A percentile compares a stretch with the other conserved stretches of the same genome.
Conservation (phyloP, 1,284 basidiomycete species). For the Pseudozyma tsukubaensis region DNA sequence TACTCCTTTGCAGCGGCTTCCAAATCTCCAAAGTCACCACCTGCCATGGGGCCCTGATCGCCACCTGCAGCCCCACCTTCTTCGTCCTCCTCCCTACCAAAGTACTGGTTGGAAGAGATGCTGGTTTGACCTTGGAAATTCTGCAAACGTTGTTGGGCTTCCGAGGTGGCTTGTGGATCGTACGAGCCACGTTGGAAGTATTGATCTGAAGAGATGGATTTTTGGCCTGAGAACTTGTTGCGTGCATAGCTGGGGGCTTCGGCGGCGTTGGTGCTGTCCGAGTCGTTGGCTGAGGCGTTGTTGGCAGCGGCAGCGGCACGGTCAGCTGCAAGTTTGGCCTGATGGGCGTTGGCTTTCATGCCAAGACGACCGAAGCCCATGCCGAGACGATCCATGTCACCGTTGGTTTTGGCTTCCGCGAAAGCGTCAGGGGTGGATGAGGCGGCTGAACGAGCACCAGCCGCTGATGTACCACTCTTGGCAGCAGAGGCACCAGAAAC, state of each 20-base stretch:
- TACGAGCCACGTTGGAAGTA: conserved; percentile 92
- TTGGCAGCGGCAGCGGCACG: conserved; percentile 48
- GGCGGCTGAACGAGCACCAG: conserved; percentile 27
- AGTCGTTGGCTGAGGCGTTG: conserved; percentile 26
- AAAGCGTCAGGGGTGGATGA: conserved; percentile 25
- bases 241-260: conserved; percentile 81
- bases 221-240: conserved; percentile 90
- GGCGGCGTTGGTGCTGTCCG: conserved; percentile 68
- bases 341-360: conserved; percentile 52
- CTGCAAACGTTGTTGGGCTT: conserved; percentile 84
- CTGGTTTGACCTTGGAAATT: conserved; percentile 91
- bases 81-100: conserved; percentile 87
- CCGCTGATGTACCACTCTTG: conserved; percentile 10
- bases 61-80: conserved; percentile 59
- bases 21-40: conserved; percentile 64
- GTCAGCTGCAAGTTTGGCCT: conserved; percentile 53
- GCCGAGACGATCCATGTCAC: conserved; percentile 77
- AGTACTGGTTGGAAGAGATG: conserved; percentile 82
- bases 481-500: conserved; percentile 14
- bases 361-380: conserved; percentile 87
- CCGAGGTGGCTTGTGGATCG: conserved; percentile 78
- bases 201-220: conserved; percentile 92
- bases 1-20: conserved; percentile 65
- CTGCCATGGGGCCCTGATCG: conserved; percentile 26
- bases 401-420: conserved; percentile 69